These are phyloP conservation scores for Castanea sativa DNA, from an alignment of 306 rosid species.

Conservation along the genomic window DNA sequence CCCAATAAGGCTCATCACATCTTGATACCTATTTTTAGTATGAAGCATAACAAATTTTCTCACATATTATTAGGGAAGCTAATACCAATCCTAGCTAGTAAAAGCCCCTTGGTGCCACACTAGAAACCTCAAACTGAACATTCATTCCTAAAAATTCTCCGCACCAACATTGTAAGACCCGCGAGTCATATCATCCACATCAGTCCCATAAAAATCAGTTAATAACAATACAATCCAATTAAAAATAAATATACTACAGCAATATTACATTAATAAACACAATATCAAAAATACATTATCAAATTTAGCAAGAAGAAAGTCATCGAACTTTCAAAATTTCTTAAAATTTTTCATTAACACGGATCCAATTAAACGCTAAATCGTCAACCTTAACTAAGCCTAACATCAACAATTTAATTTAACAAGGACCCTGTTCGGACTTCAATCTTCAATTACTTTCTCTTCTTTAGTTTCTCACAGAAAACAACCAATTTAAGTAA, in stretches of 20 bases:
- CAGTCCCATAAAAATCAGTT: not conserved
- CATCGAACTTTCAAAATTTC: not conserved
- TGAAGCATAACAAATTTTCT: not conserved
- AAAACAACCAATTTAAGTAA: not conserved
- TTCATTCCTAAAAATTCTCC: not conserved
- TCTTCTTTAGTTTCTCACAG: not conserved
- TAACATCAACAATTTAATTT: constrained; percentile 1
- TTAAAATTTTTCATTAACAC: not conserved
- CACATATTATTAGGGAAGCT: not conserved
- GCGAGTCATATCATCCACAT: not conserved
- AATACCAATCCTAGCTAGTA: not conserved
- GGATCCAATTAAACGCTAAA: constrained; percentile 10
- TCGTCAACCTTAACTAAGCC: not conserved
- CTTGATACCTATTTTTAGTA: not conserved
- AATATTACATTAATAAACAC: not conserved
- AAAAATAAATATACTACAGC: not conserved
- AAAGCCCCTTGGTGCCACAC: not conserved
- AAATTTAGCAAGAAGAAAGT: not conserved
- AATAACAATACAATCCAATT: not conserved
- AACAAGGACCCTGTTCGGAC: not conserved
- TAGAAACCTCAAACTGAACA: not conserved
- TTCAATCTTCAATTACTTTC: not conserved
- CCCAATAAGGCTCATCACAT: no score
- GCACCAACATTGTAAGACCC: not conserved
- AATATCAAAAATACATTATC: not conserved